Base-by-base conservation (phyloP, 2,329 filamentous ascomycete species). In the Diplodia sapinea region DNA sequence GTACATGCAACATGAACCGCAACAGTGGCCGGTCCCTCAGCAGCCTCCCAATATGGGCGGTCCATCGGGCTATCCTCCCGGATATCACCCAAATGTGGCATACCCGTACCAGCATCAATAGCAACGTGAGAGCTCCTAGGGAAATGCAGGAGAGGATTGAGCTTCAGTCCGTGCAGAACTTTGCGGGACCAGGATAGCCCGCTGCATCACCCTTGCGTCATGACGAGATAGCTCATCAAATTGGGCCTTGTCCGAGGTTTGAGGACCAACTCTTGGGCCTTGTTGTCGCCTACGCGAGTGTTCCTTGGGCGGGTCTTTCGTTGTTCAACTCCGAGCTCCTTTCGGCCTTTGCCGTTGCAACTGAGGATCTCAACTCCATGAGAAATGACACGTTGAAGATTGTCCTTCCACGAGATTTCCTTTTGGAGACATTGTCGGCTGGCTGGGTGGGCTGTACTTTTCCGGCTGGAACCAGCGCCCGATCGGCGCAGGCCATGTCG, bases 91-190 rank as follows among this genome's bases (percentile, higher is more conserved):
- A 5, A 36, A 57, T n/a, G 33, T 57, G 64, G 12, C 40, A 12
- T 66, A 50, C 40, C 52, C 56, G 12, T 66, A 66, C 43, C 64
- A 66, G 40, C 51, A 63, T 29, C 59, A 63, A 26, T 49, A 63
- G 36, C 47, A 49, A 23, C 15, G 20, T 15, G 33, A 36, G 4
- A 26, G 33, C n/a, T 31, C 23, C 33, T 20, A 8, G 15, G 43
- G n/a, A 17, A 20, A 11, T 20, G 43, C 43, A n/a, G 9, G n/a
- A 47, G n/a, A n/a, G 43, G 43, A n/a, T 20, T n/a, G 43, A 47
- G 43, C n/a, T 20, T 47, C 43, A n/a, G 9, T 47, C 17, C n/a
- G 3, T 47, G 43, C n/a, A 20, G 43, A n/a, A 11, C 6, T 47
- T 47, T 20, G 17, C n/a, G 13, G n/a, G 43, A 47, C 17, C 43